These are phyloP conservation scores for Phaeoacremonium minimum DNA, from an alignment of 2,329 filamentous ascomycete species.

Conservation along the genomic window DNA sequence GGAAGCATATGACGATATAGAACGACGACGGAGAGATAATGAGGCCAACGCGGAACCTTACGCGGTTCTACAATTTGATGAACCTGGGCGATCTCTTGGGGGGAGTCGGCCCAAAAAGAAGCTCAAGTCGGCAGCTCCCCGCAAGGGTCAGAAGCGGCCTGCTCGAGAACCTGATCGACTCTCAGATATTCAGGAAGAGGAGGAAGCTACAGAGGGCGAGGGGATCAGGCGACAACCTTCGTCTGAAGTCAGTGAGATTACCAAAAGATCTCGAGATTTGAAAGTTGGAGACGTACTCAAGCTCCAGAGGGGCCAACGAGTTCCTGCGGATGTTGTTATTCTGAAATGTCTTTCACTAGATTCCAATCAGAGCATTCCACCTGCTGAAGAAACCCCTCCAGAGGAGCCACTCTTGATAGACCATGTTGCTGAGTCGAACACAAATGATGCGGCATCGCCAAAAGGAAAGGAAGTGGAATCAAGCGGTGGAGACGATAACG, in stretches of 20 bases:
- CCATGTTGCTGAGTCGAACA: constrained; percentile 29
- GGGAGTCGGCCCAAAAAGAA: constrained; percentile 32
- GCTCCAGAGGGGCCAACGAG: constrained; percentile 83
- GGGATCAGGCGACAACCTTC: constrained; percentile 34
- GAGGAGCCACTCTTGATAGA: constrained; percentile 38
- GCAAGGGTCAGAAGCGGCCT: constrained; percentile 30
- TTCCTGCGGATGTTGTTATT: constrained; percentile 92
- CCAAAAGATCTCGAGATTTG: constrained; percentile 80
- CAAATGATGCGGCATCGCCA: constrained; percentile 20
- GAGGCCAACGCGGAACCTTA: constrained; percentile 95
- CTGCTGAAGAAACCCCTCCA: constrained; percentile 22
- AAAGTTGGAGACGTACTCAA: constrained; percentile 96
- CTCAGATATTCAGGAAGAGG: constrained; percentile 67
- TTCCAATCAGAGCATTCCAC: constrained; percentile 19
- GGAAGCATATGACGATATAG: constrained; percentile 92
- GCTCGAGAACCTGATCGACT: constrained; percentile 37
- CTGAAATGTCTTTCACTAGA: constrained; percentile 61
- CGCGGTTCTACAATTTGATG: constrained; percentile 68
- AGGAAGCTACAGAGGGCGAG: constrained; percentile 45
- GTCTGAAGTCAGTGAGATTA: constrained; percentile 58
- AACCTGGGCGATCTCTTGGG: constrained; percentile 32
- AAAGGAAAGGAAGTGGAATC: constrained; percentile 16
- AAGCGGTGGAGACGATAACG: constrained; percentile 23
- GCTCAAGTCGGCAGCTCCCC: constrained; percentile 39
- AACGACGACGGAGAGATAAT: constrained; percentile 76